phyloP scores from a whole-genome alignment of 208 protist species.

The Wallacemonas rigidus region DNA sequence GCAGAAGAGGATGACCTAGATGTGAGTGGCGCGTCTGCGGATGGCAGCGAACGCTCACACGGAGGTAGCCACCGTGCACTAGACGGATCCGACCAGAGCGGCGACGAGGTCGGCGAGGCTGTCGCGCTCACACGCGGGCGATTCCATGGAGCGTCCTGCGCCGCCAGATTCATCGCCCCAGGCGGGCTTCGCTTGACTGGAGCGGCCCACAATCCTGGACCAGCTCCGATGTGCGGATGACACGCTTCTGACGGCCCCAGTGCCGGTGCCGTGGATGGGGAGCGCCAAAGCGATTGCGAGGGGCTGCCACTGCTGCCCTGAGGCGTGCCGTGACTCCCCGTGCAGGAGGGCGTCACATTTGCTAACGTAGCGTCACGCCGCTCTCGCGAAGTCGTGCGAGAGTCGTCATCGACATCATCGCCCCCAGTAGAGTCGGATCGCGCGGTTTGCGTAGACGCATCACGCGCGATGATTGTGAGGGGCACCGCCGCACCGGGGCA shows the following conservation, averaged over 20 bases:
- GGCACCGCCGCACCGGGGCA: no score
- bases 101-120: no score
- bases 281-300: not conserved
- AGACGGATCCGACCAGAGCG: no score
- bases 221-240: not conserved
- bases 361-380: not conserved
- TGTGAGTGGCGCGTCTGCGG: not conserved
- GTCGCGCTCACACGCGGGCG: no score
- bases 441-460: no score
- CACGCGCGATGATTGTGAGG: no score
- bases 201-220: no score
- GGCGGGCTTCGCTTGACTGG: no score
- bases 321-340: not conserved
- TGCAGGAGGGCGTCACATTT: not conserved
- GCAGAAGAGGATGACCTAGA: not conserved
- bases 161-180: no score
- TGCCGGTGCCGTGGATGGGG: not conserved
- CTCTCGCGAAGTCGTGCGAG: not conserved
- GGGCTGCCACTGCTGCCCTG: not conserved
- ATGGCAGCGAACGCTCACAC: not conserved
- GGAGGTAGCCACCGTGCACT: not conserved
- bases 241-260: not conserved
- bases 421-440: no score
- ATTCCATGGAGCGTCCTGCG: no score
- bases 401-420: not conserved